phyloP scores from a whole-genome alignment of 108 stramenopile genomes.

The Aurantiochytrium sp. region DNA sequence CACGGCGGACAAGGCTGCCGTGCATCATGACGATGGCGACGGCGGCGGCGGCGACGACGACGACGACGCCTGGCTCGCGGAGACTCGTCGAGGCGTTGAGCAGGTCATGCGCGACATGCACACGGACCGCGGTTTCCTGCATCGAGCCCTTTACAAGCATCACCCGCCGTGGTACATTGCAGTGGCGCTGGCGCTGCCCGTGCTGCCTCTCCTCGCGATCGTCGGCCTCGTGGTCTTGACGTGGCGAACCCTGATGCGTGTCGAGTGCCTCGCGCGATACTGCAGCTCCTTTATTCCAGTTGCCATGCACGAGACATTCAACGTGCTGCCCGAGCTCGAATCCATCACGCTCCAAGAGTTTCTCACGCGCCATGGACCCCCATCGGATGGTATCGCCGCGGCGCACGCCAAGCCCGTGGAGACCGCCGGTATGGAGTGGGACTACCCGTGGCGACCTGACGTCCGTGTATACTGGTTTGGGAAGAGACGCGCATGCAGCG shows the following conservation, averaged over 20 bases:
- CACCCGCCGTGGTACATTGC: background rate
- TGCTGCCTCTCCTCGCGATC: background rate
- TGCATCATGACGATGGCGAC: too few species aligned
- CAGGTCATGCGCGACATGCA: background rate
- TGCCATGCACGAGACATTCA: background rate
- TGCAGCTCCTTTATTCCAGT: background rate
- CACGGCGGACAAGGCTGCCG: too few species aligned
- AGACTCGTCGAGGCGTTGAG: background rate
- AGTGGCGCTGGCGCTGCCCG: background rate
- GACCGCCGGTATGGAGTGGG: background rate
- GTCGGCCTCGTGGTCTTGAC: background rate
- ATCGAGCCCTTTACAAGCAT: background rate
- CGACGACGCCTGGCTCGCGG: too few species aligned
- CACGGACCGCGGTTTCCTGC: background rate
- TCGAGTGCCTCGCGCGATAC: background rate
- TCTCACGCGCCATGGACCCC: background rate
- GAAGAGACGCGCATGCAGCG: background rate
- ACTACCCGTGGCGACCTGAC: background rate
- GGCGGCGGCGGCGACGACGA: too few species aligned
- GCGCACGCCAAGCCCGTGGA: background rate
- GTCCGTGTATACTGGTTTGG: background rate
- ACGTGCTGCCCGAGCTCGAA: background rate
- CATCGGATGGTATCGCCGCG: too few species aligned
- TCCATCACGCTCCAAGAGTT: background rate
- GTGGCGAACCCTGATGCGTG: background rate